A percentile compares a stretch with the other conserved stretches of the same genome.
phyloP scores from a whole-genome alignment of 2,329 filamentous ascomycete species.

The Ophiostoma perfectum region DNA sequence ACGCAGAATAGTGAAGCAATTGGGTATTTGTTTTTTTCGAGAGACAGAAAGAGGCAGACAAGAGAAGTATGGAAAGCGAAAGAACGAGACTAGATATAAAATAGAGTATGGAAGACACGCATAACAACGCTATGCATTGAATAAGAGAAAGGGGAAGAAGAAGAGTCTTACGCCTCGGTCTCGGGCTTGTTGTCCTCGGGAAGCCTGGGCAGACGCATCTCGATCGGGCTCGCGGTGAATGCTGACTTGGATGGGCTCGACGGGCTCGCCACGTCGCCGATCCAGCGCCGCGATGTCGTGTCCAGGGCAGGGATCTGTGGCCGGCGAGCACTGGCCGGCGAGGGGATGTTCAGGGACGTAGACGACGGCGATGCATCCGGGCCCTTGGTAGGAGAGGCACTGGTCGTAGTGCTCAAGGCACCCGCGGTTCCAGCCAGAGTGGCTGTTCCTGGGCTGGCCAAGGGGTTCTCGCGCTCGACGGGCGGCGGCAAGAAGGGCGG shows the following conservation, averaged over 20 bases:
- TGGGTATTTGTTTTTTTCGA: slow-evolving; percentile 1
- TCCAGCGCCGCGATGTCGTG: slow-evolving; percentile 18
- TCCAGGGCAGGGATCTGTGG: slow-evolving; percentile 13
- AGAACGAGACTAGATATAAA: not conserved
- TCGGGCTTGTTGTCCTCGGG: slow-evolving; percentile 10
- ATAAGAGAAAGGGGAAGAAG: not conserved
- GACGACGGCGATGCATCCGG: not conserved
- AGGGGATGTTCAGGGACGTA: not conserved
- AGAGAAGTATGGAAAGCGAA: not conserved
- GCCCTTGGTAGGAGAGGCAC: not conserved
- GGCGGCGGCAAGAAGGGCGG: slow-evolving; percentile 24
- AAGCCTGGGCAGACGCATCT: slow-evolving; percentile 16
- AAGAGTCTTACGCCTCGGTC: not conserved
- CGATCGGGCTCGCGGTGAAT: slow-evolving; percentile 22
- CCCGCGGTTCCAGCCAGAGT: too few relatives aligned
- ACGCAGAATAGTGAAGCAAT: not conserved
- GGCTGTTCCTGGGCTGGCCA: not conserved
- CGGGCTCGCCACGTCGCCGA: slow-evolving; percentile 14
- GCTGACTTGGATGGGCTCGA: slow-evolving; percentile 4
- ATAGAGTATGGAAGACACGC: not conserved
- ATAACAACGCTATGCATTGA: not conserved
- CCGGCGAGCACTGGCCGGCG: not conserved
- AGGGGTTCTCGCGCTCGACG: slow-evolving; percentile 33
- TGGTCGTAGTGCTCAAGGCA: not conserved
- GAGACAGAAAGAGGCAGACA: not conserved